Evolutionary conservation across 768 basidiomycete genomes (phyloP).

Genomic region (Auricularia sp.): DNA sequence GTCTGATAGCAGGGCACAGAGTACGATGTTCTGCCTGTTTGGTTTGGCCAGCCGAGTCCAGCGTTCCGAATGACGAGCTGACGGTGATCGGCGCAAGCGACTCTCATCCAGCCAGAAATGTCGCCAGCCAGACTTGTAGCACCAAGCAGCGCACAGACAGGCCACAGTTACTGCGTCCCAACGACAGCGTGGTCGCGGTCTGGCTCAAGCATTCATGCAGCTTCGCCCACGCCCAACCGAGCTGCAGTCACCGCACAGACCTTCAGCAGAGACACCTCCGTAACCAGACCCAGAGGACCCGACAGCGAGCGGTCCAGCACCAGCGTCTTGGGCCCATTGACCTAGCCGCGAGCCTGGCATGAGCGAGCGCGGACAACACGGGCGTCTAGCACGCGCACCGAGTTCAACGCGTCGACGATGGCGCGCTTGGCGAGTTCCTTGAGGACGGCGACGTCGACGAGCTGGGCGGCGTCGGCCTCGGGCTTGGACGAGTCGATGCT

Average conservation of each 20-base stretch:
- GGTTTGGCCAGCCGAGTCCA: too few species aligned
- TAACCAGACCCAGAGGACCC: constrained; percentile 89
- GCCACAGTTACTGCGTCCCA: too few species aligned
- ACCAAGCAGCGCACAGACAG: too few species aligned
- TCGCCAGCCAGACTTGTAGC: too few species aligned
- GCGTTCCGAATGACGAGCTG: too few species aligned
- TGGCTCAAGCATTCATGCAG: too few species aligned
- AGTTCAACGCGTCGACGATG: constrained; percentile 79
- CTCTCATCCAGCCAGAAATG: too few species aligned
- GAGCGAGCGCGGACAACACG: constrained; percentile 12
- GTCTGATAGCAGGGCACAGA: too few species aligned
- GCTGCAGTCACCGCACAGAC: constrained; percentile 26
- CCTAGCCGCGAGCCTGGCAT: constrained; percentile 30
- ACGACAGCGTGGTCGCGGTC: too few species aligned
- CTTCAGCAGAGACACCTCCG: constrained; percentile 87
- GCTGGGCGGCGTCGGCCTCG: not conserved
- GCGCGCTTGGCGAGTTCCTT: constrained; percentile 72
- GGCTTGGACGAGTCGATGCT: not conserved
- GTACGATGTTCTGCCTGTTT: too few species aligned
- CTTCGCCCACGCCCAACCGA: too few species aligned
- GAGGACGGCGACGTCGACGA: constrained; percentile 50
- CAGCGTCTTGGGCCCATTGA: constrained; percentile 90
- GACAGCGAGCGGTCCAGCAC: constrained; percentile 84
- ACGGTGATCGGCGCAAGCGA: too few species aligned
- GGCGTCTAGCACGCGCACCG: constrained; percentile 31